phyloP scores from a whole-genome alignment of 202 grass and related monocot genomes.

The Bolboschoenoplectus hybrid region DNA sequence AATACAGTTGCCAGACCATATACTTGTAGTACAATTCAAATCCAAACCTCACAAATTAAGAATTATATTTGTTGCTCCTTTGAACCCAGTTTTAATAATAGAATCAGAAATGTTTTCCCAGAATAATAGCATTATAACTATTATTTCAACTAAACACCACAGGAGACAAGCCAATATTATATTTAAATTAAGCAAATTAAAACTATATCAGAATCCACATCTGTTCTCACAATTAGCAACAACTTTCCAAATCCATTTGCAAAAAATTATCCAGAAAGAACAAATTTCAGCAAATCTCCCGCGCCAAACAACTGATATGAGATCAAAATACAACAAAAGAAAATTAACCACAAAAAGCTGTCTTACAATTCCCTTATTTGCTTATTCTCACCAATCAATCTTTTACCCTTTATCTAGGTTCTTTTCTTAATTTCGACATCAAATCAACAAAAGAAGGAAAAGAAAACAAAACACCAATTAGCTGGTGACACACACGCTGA shows the following conservation, averaged over 20 bases:
- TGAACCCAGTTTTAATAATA: too few species aligned
- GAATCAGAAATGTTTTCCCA: background rate
- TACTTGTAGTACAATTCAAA: too few species aligned
- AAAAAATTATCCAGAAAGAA: background rate
- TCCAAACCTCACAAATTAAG: too few species aligned
- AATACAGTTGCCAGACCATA: too few species aligned
- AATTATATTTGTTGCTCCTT: too few species aligned
- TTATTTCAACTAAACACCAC: background rate
- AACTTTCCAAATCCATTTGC: background rate
- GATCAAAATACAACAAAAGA: background rate
- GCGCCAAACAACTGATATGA: background rate
- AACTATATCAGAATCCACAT: slow-evolving; percentile 4
- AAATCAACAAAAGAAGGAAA: background rate
- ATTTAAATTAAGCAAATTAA: slow-evolving; percentile 8
- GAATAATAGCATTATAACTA: background rate
- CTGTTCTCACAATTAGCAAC: background rate
- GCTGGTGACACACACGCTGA: background rate
- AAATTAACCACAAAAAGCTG: slow-evolving; percentile 9
- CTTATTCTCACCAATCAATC: background rate
- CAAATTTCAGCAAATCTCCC: background rate
- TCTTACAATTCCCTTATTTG: background rate
- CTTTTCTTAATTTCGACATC: background rate
- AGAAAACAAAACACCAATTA: background rate
- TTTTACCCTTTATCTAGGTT: background rate
- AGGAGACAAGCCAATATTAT: background rate